These are phyloP conservation scores for Schoenoplectus triqueter DNA, from an alignment of 202 grass and related monocot genomes.

Conservation along the genomic window DNA sequence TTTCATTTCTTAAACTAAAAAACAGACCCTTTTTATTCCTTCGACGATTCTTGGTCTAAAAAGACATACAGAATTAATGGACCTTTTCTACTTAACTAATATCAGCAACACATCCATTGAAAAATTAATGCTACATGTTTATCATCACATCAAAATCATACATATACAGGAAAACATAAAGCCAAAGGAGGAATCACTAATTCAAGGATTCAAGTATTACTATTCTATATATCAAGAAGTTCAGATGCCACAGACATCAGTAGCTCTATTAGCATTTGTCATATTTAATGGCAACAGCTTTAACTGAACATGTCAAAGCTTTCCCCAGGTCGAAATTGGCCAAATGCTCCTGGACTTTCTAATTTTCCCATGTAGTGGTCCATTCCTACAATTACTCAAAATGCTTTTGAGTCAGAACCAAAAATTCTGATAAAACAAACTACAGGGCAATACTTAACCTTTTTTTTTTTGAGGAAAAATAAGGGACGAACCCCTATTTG, in stretches of 20 bases:
- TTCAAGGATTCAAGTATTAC: slow-evolving; percentile 29
- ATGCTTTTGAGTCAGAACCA: not conserved
- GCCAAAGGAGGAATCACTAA: slow-evolving; percentile 26
- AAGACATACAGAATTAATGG: slow-evolving; percentile 6
- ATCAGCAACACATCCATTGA: slow-evolving; percentile 17
- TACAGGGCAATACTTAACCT: not conserved
- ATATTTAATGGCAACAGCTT: slow-evolving; percentile 15
- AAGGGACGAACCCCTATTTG: no score
- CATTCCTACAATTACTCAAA: slow-evolving; percentile 57
- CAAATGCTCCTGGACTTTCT: slow-evolving; percentile 58
- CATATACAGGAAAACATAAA: slow-evolving; percentile 23
- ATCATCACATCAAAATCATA: slow-evolving; percentile 7
- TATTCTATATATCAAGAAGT: slow-evolving; percentile 35
- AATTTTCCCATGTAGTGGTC: slow-evolving; percentile 75
- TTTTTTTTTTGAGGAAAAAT: no score
- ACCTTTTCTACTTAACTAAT: not conserved
- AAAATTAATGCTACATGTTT: slow-evolving; percentile 15
- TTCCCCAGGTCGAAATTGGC: slow-evolving; percentile 55
- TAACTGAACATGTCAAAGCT: slow-evolving; percentile 85
- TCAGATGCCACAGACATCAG: slow-evolving; percentile 17
- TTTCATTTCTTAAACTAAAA: slow-evolving; percentile 8
- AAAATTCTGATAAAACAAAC: slow-evolving; percentile 15
- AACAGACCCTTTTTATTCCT: not conserved
- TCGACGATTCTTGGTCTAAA: not conserved
- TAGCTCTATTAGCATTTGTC: slow-evolving; percentile 16